Evolutionary conservation across 805 yeast genomes (phyloP).

Genomic region (Candida ulmi): DNA sequence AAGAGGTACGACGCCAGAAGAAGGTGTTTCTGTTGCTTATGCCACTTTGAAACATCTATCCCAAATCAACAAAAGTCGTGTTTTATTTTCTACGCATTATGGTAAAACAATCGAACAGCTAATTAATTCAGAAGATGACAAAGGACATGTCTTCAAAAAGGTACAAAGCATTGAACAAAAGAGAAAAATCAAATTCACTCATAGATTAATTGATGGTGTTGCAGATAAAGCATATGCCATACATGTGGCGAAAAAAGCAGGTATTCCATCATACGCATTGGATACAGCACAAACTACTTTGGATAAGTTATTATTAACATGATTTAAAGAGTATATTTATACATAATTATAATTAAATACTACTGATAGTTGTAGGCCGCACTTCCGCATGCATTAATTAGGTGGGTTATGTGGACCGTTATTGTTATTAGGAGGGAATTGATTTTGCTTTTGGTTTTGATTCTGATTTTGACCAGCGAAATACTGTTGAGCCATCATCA

Average conservation of each 20-base stretch:
- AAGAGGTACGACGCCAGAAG: constrained; percentile 72
- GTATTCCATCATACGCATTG: constrained; percentile 82
- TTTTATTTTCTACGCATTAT: constrained; percentile 94
- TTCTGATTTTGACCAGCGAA: constrained; percentile 7
- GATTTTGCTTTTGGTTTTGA: too few relatives aligned
- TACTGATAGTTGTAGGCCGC: neutral
- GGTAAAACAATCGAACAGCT: constrained; percentile 78
- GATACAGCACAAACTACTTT: constrained; percentile 71
- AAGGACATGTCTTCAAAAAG: constrained; percentile 78
- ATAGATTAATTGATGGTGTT: constrained; percentile 86
- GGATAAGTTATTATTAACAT: neutral
- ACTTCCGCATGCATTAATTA: neutral
- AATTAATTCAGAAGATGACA: constrained; percentile 43
- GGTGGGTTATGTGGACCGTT: neutral
- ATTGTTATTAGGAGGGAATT: neutral
- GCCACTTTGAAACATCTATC: constrained; percentile 84
- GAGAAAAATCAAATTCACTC: constrained; percentile 70
- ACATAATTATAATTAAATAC: neutral
- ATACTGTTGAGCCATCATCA: constrained; percentile 22
- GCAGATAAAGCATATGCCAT: constrained; percentile 95
- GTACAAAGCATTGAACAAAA: constrained; percentile 28
- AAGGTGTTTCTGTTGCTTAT: constrained; percentile 97
- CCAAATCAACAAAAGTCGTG: constrained; percentile 63
- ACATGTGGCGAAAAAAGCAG: constrained; percentile 91
- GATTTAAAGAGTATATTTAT: constrained; percentile 1